Evolutionary conservation across 1,284 basidiomycete genomes (phyloP).

Genomic region (Lentinula novae-zelandiae): DNA sequence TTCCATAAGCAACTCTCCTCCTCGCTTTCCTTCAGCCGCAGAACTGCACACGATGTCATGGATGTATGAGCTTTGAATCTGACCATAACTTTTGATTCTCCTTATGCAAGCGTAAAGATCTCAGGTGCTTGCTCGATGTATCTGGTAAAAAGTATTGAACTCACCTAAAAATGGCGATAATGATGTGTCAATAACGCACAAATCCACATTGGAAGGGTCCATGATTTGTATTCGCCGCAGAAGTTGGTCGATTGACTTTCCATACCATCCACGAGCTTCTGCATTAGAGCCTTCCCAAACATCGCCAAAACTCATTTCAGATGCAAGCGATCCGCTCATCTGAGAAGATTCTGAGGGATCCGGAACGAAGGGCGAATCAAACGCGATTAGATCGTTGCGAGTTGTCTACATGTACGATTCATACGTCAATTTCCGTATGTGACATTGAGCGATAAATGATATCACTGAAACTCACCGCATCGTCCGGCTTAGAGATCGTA

Average conservation of each 20-base stretch:
- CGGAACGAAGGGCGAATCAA: conserved; percentile 63
- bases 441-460: not conserved
- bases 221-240: conserved; percentile 49
- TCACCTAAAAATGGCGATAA: conserved; percentile 57
- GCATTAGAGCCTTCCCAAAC: conserved; percentile 51
- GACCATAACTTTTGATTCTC: conserved; percentile 61
- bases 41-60: conserved; percentile 28
- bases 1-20: conserved; percentile 75
- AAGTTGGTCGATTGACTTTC: conserved; percentile 46
- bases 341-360: conserved; percentile 29
- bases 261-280: conserved; percentile 64
- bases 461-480: not conserved
- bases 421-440: not conserved
- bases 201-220: conserved; percentile 27
- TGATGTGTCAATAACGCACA: conserved; percentile 51
- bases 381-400: conserved; percentile 59
- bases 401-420: not conserved
- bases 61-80: conserved; percentile 20
- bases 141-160: conserved; percentile 14
- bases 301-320: conserved; percentile 44
- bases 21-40: conserved; percentile 60
- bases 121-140: not conserved
- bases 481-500: not conserved
- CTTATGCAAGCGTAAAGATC: conserved; percentile 29
- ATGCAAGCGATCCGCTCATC: conserved; percentile 10